Base-by-base conservation (phyloP, 352 stramenopile genomes). In the Saprolegnia parasitica region DNA sequence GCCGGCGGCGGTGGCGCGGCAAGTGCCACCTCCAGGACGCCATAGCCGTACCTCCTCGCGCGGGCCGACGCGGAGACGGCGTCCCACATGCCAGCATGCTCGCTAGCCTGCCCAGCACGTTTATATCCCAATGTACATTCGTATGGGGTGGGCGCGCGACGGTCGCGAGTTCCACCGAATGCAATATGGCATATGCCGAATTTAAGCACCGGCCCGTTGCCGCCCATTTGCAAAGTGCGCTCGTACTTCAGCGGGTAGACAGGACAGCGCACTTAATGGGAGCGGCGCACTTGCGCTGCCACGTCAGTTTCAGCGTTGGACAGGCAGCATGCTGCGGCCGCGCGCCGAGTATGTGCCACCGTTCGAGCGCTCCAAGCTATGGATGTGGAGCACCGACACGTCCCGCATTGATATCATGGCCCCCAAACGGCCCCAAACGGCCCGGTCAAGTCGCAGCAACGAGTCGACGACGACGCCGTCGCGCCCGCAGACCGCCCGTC, bases 341-440 rank as follows among this genome's bases (percentile, higher is more conserved):
- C 42, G 13, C 11, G 13, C 42, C 3, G 52, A 60, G 24, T 60
- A 42, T 9, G 52, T 60, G 13, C 52, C 52, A 4, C 24, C 16
- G 13, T 60, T 60, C 35, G 52, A 16, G 24, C 52, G 52, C 35
- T 15, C 52, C 16, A 60, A 60, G 24, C 52, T 60, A 8, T 60
- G 52, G 52, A 60, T 20, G 11, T 60, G 52, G 52, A 18, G 20
- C 11, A 40, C 24, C 13, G 52, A 60, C 20, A 20, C 52, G 8
- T 16, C 52, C 11, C 11, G 20, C 4, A 60, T n/a, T 49, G 13
- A 3, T 15, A 15, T n/a, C 3, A 49, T n/a, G 18, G 42, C 42
- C 10, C 42, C 52, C 52, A 4, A 60, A 60, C 52, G 52, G 8
- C 52, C 52, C 11, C 52, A 60, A 24, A 60, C 52, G 3, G 52